phyloP scores from a whole-genome alignment of 495 filamentous ascomycete genomes.

The Penicillium steckii region DNA sequence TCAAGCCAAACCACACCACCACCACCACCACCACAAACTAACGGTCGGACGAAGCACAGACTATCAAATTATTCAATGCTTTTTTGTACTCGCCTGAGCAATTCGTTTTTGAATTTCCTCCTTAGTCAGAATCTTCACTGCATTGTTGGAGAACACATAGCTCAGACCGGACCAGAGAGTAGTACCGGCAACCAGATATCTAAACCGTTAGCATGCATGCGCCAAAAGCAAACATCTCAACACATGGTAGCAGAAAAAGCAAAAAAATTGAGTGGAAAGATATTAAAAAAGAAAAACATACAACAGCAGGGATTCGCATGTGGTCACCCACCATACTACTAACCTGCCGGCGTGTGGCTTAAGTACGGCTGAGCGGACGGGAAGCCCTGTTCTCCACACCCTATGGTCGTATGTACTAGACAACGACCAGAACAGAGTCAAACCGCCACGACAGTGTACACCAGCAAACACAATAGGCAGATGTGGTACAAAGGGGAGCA shows the following conservation, averaged over 20 bases:
- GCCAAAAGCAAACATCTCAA: no score
- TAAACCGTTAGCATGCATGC: conserved; percentile 20
- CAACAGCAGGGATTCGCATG: conserved; percentile 50
- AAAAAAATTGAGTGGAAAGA: conserved; percentile 13
- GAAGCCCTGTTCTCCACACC: conserved; percentile 51
- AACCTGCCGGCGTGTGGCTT: conserved; percentile 50
- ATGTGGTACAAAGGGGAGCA: not conserved
- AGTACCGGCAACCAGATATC: conserved; percentile 71
- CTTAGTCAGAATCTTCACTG: conserved; percentile 72
- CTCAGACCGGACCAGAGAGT: conserved; percentile 83
- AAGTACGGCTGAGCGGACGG: conserved; percentile 50
- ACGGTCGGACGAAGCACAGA: no score
- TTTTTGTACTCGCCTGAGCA: conserved; percentile 31
- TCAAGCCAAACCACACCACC: not conserved
- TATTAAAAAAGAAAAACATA: conserved; percentile 26
- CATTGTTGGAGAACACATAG: conserved; percentile 78
- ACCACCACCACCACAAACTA: no score
- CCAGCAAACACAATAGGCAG: not conserved
- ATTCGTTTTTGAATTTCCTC: conserved; percentile 42
- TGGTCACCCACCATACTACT: conserved; percentile 53
- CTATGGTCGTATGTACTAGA: conserved; percentile 46
- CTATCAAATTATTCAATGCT: conserved; percentile 4
- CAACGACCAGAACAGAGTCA: conserved; percentile 4
- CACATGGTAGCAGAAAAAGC: not conserved
- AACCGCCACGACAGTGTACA: not conserved